phyloP scores from a whole-genome alignment of 805 yeast species.

The Alloascoidea hylecoeti region DNA sequence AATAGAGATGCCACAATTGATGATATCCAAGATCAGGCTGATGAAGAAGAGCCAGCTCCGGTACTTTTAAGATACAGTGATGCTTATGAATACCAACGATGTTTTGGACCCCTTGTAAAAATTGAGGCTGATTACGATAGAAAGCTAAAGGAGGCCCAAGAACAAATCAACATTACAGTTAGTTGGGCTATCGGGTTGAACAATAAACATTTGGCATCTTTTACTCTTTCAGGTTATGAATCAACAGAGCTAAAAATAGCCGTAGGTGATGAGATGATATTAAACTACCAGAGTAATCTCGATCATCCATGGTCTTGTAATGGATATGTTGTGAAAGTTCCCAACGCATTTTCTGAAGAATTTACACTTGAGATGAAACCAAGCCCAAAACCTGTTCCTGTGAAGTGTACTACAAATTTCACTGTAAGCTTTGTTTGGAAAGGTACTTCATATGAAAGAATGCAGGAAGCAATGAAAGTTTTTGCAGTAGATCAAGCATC shows the following conservation, averaged over 20 bases:
- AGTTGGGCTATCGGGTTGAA: slow-evolving; percentile 61
- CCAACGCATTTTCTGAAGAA: slow-evolving; percentile 49
- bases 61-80: slow-evolving; percentile 66
- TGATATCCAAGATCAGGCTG: slow-evolving; percentile 34
- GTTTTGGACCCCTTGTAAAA: slow-evolving; percentile 73
- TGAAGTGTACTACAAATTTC: slow-evolving; percentile 47
- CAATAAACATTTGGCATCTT: slow-evolving; percentile 53
- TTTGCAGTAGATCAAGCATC: slow-evolving; percentile 63
- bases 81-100: slow-evolving; percentile 73
- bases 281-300: slow-evolving; percentile 44
- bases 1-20: slow-evolving; percentile 58
- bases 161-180: slow-evolving; percentile 57
- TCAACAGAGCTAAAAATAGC: slow-evolving; percentile 52
- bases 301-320: slow-evolving; percentile 53
- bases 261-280: slow-evolving; percentile 71
- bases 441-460: slow-evolving; percentile 67
- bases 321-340: slow-evolving; percentile 63
- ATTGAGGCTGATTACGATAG: slow-evolving; percentile 74
- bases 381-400: slow-evolving; percentile 28
- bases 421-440: slow-evolving; percentile 87
- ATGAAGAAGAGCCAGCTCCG: slow-evolving; percentile 51
- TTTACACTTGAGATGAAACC: slow-evolving; percentile 57
- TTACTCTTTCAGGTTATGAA: slow-evolving; percentile 56
- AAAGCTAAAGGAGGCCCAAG: slow-evolving; percentile 61
- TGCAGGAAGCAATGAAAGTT: slow-evolving; percentile 61